phyloP scores from a whole-genome alignment of 2,329 filamentous ascomycete genomes.

The Neonectria ditissima region DNA sequence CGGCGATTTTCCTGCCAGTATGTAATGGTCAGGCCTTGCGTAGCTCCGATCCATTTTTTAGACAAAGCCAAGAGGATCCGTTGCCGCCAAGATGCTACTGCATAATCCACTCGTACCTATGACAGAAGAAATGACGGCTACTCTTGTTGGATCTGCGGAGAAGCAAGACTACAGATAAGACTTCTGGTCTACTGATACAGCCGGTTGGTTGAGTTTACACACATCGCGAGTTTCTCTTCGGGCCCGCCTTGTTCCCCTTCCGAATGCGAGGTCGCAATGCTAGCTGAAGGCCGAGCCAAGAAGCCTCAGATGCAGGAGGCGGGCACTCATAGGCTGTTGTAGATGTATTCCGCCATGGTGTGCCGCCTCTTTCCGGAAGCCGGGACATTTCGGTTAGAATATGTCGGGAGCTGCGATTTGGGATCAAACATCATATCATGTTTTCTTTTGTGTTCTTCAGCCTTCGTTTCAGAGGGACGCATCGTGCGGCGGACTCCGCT shows the following conservation, averaged over 20 bases:
- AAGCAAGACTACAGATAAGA: neutral
- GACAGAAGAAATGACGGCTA: neutral
- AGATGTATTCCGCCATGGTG: neutral
- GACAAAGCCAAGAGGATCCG: neutral
- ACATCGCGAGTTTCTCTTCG: neutral
- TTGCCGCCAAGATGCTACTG: neutral
- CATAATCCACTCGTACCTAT: neutral
- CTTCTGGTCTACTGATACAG: neutral
- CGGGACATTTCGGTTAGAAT: neutral
- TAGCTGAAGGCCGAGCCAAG: neutral
- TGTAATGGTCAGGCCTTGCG: too few species aligned
- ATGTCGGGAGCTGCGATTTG: neutral
- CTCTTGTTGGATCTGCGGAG: neutral
- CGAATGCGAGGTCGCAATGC: neutral
- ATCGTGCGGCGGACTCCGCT: neutral
- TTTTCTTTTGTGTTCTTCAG: neutral
- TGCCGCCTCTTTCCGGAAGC: neutral
- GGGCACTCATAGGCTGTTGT: neutral
- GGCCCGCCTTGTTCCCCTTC: neutral
- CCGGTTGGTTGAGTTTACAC: neutral
- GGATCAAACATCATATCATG: constrained; percentile 2
- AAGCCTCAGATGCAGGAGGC: neutral
- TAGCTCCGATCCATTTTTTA: neutral
- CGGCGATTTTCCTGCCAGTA: neutral
- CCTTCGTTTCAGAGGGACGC: neutral